Evolutionary conservation across 1,284 basidiomycete species (phyloP).

Genomic region (Marasmius oreades): DNA sequence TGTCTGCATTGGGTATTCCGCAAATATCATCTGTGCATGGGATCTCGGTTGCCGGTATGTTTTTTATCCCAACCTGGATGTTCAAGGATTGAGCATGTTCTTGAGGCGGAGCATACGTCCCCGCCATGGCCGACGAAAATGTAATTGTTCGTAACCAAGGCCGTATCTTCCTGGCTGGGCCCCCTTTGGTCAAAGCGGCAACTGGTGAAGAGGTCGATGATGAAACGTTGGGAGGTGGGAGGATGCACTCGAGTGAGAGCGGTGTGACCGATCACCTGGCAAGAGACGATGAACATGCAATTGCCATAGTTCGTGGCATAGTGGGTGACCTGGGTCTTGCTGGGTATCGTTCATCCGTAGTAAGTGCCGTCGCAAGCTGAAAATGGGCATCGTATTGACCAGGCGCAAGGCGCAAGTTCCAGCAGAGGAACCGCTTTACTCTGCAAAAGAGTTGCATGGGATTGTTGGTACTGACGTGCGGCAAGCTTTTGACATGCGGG

Average conservation of each 20-base stretch:
- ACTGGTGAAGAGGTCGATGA: slow-evolving; percentile 93
- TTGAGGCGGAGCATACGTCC: slow-evolving; percentile 85
- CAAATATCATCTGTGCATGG: slow-evolving; percentile 94
- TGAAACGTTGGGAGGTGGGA: slow-evolving; percentile 86
- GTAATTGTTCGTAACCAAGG: slow-evolving; percentile 94
- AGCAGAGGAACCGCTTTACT: slow-evolving; percentile 77
- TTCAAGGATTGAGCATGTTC: slow-evolving; percentile 15
- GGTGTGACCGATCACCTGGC: slow-evolving; percentile 95
- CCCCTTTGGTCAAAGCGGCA: slow-evolving; percentile 92
- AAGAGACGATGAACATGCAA: slow-evolving; percentile 83
- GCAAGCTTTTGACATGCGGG: slow-evolving; percentile 90
- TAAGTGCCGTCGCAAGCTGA: slow-evolving; percentile 28
- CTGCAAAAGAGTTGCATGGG: slow-evolving; percentile 79
- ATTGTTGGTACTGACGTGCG: slow-evolving; percentile 89
- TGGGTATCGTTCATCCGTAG: slow-evolving; percentile 44
- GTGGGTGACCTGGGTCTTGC: slow-evolving; percentile 76
- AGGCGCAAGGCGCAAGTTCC: slow-evolving; percentile 47
- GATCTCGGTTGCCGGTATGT: slow-evolving; percentile 81
- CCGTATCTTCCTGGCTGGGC: slow-evolving; percentile 93
- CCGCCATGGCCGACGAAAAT: slow-evolving; percentile 95
- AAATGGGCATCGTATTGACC: slow-evolving; percentile 1
- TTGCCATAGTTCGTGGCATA: slow-evolving; percentile 80
- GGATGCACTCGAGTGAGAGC: slow-evolving; percentile 93
- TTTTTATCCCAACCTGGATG: background rate
- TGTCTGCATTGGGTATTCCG: slow-evolving; percentile 88